These are phyloP conservation scores for Leccinum disarticulatum DNA, from an alignment of 768 basidiomycete species.

Conservation along the genomic window DNA sequence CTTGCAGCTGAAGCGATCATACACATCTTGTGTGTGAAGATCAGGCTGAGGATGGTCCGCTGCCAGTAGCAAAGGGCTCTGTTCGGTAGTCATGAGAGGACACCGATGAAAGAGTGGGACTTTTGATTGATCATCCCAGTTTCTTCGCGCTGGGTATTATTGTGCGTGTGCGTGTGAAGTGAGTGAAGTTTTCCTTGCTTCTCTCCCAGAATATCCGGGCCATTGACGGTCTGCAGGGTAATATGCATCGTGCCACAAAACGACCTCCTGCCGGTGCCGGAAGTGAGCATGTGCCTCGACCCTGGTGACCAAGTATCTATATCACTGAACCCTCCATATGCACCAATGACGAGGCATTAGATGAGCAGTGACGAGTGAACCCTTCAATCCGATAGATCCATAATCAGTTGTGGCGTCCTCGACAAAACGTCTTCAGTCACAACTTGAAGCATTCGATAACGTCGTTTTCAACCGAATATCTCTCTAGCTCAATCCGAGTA, in stretches of 20 bases:
- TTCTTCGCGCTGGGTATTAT: background rate
- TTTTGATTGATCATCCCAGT: background rate
- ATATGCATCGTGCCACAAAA: background rate
- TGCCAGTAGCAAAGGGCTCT: background rate
- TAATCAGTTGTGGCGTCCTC: background rate
- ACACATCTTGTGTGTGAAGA: slow-evolving; percentile 37
- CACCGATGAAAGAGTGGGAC: background rate
- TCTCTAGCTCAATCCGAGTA: too few relatives aligned
- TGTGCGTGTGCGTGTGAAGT: background rate
- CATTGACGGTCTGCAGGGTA: background rate
- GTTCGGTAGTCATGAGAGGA: background rate
- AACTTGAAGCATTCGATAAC: too few relatives aligned
- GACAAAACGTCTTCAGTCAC: too few relatives aligned
- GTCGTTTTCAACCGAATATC: background rate
- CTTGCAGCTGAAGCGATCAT: slow-evolving; percentile 53
- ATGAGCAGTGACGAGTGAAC: background rate
- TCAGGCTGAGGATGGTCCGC: background rate
- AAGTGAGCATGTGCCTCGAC: background rate
- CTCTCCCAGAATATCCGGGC: too few relatives aligned
- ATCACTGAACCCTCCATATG: background rate
- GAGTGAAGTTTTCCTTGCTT: too few relatives aligned
- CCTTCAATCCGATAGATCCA: background rate
- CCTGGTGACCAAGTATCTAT: background rate
- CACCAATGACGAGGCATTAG: background rate
- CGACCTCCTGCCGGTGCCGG: background rate